Percentiles rank a stretch among this genome's conserved stretches.
Evolutionary conservation across 495 filamentous ascomycete species (phyloP).

Genomic region (Penicillium robsamsonii): DNA sequence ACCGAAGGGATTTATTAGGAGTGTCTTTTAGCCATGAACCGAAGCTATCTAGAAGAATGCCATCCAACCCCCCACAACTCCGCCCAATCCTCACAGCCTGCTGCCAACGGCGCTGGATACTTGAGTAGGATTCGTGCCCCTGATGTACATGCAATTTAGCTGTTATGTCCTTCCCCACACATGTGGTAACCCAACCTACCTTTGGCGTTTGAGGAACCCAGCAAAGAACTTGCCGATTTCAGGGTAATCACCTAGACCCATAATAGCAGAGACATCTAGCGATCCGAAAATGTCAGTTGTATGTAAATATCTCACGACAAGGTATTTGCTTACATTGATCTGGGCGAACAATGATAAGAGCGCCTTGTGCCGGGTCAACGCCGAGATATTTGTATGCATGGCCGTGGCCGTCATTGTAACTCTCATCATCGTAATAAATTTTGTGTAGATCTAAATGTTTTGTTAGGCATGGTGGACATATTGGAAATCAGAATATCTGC

Average conservation of each 20-base stretch:
- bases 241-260: conserved; percentile 33
- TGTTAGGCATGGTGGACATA: neutral
- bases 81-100: neutral
- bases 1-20: too few species aligned
- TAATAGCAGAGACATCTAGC: conserved; percentile 40
- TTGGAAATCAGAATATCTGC: conserved; percentile 6
- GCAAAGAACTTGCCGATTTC: conserved; percentile 43
- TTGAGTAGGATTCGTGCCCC: neutral
- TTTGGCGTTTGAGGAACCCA: conserved; percentile 32
- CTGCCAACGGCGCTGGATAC: neutral
- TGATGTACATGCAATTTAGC: neutral
- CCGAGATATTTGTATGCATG: conserved; percentile 62
- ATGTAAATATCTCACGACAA: neutral
- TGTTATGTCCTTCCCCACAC: neutral
- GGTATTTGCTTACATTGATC: conserved; percentile 59
- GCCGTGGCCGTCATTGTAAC: conserved; percentile 63
- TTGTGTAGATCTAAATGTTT: conserved; percentile 54
- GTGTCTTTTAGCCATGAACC: too few species aligned
- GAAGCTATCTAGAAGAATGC: too few species aligned
- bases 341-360: conserved; percentile 60
- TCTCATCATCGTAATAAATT: conserved; percentile 65
- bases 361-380: conserved; percentile 52
- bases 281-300: neutral
- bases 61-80: too few species aligned
- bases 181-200: conserved; percentile 11